Conservation (phyloP, 2,329 filamentous ascomycete species). For the Colletotrichum chlorophyti region DNA sequence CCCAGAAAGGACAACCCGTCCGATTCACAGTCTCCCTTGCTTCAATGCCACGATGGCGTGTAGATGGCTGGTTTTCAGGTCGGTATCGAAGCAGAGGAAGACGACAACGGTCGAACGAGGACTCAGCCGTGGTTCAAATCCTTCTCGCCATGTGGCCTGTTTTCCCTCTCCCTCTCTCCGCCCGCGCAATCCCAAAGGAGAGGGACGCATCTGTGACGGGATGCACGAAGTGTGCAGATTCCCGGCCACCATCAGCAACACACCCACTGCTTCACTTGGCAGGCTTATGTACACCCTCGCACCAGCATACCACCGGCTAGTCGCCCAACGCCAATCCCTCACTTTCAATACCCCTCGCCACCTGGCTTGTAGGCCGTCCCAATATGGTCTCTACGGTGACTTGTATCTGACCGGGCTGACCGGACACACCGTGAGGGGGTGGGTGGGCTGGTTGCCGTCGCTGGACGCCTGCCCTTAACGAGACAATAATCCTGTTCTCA, state of each 20-base stretch:
- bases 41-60: constrained; percentile 1
- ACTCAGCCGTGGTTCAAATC: background rate
- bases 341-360: background rate
- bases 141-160: constrained; percentile 4
- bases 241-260: constrained; percentile 17
- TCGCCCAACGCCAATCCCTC: constrained; percentile 12
- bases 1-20: constrained; percentile 3
- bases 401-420: constrained; percentile 16
- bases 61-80: background rate
- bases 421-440: constrained; percentile 5
- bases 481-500: background rate
- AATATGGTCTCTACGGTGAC: background rate
- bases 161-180: background rate
- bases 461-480: background rate
- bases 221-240: constrained; percentile 28
- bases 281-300: constrained; percentile 1
- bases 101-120: background rate
- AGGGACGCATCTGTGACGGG: constrained; percentile 26
- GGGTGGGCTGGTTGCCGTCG: constrained; percentile 5
- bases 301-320: constrained; percentile 2
- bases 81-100: background rate
- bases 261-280: background rate
- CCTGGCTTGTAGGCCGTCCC: constrained; percentile 2
- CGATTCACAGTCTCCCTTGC: background rate
- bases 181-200: constrained; percentile 18